Percentiles rank a stretch among this genome's conserved stretches.
Conservation (phyloP, 2,329 filamentous ascomycete genomes). For the Xylariomycetidae sp. region DNA sequence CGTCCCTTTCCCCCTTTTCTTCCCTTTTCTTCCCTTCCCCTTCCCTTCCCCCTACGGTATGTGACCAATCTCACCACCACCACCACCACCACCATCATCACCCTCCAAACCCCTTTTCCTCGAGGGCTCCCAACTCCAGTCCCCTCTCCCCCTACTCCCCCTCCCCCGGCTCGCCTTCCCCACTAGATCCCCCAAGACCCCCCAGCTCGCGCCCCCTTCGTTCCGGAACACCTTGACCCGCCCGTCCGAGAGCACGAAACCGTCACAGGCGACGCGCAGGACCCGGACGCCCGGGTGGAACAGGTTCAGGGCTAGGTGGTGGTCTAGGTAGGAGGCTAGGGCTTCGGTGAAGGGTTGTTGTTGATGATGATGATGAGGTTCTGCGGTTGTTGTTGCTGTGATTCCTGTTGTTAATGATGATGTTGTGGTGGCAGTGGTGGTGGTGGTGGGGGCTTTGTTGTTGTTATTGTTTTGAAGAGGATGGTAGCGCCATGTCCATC, state of each 20-base stretch:
- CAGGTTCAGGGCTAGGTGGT: slow-evolving; percentile 51
- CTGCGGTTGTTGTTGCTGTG: too few relatives aligned
- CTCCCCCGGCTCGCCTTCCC: slow-evolving; percentile 2
- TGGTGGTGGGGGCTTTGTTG: too few relatives aligned
- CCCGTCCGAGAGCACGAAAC: slow-evolving; percentile 49
- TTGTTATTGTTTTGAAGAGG: neutral
- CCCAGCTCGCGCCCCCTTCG: slow-evolving; percentile 1
- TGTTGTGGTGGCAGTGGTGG: too few relatives aligned
- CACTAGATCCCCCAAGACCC: slow-evolving; percentile 8
- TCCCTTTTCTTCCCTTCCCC: too few relatives aligned
- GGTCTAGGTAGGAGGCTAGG: slow-evolving; percentile 43
- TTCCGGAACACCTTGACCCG: slow-evolving; percentile 43
- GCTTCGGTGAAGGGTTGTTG: slow-evolving; percentile 44
- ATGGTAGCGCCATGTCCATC: slow-evolving; percentile 45
- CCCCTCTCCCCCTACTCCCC: neutral
- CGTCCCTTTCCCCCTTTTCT: too few relatives aligned
- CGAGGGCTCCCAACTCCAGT: too few relatives aligned
- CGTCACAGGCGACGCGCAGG: slow-evolving; percentile 49
- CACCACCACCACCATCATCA: too few relatives aligned
- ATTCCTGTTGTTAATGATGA: too few relatives aligned
- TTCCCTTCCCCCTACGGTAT: too few relatives aligned
- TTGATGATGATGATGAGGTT: too few relatives aligned
- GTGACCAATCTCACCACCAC: too few relatives aligned
- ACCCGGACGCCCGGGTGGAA: slow-evolving; percentile 52
- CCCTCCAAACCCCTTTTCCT: too few relatives aligned